phyloP scores from a whole-genome alignment of 2,329 filamentous ascomycete species.

The Mycocentrospora acerina region DNA sequence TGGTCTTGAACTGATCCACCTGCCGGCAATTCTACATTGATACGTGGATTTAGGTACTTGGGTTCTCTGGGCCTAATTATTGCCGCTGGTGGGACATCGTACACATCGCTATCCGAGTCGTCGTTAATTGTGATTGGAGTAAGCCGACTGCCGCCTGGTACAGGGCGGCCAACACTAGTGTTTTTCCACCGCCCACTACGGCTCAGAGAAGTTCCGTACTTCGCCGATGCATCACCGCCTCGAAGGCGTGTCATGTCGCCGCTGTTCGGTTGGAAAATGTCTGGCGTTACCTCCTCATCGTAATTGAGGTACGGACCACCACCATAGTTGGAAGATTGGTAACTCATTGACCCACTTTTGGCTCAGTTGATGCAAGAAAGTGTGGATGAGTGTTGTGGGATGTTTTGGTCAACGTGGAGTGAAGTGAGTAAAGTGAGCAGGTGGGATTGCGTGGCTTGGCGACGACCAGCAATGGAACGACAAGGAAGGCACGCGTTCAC shows the following conservation, averaged over 20 bases:
- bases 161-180: too few relatives aligned
- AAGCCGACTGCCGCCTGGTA: neutral
- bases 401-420: constrained; percentile 1
- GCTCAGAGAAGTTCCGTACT: too few relatives aligned
- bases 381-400: neutral
- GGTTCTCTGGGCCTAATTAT: neutral
- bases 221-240: constrained; percentile 1
- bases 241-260: neutral
- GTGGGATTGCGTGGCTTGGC: neutral
- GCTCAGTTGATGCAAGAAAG: neutral
- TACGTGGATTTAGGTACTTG: too few relatives aligned
- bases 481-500: constrained; percentile 14
- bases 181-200: too few relatives aligned
- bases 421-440: constrained; percentile 1
- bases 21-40: neutral
- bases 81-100: constrained; percentile 4
- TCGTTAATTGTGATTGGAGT: neutral
- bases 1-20: neutral
- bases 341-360: constrained; percentile 1
- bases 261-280: neutral
- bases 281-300: too few relatives aligned
- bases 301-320: neutral
- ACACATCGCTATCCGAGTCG: constrained; percentile 2
- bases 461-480: constrained; percentile 2
- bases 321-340: neutral